Base-by-base conservation (phyloP, 2,329 filamentous ascomycete species). In the Aureobasidium sp. region DNA sequence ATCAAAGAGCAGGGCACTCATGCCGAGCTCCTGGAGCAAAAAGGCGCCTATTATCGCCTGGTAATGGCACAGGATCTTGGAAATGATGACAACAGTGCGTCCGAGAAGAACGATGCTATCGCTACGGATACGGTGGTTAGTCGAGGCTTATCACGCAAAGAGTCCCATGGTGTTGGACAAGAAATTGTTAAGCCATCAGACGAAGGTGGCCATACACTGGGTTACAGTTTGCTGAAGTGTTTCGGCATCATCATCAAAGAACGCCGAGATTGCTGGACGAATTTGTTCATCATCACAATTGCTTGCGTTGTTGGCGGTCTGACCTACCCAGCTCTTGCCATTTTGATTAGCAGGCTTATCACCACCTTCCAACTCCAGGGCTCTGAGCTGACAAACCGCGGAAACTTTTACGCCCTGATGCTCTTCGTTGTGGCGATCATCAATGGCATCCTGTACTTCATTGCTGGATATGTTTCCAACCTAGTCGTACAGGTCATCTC, bases 341-440 rank as follows among this genome's bases (percentile, higher is more conserved):
- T 97, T 66, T 87, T 97, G 75, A 94, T 97, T 69, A 87, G 91
- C 68, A 96, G 97, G 74, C 83, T 91, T 62, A 92, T 97, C 73
- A 83, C 84, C 63, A 84, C 85, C 8, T 80, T 94, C 13, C 84
- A 86, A 7, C 76, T 86, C n/a, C 82, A 79, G 29, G 74, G 76
- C 45, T 74, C 71, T 34, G 74, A 84, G 61, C 79, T 94, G 58
- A 84, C 87, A 66, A 78, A 81, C 16, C 83, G 92, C 62, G 86
- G 88, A 25, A 84, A 90, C 70, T 96, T 96, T 73, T 96, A 90
- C 90, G 86, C 85, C 61, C 77, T 86, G 68, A 96, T 96, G 91
- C 96, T 88, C 73, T 81, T 92, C 64, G 16, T 57, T n/a, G 75
- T 83, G 5, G 80, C 81, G 0, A 65, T 83, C 9, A 77, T 71